phyloP scores from a whole-genome alignment of 2,329 filamentous ascomycete species.

The Cladosporium colombiae region DNA sequence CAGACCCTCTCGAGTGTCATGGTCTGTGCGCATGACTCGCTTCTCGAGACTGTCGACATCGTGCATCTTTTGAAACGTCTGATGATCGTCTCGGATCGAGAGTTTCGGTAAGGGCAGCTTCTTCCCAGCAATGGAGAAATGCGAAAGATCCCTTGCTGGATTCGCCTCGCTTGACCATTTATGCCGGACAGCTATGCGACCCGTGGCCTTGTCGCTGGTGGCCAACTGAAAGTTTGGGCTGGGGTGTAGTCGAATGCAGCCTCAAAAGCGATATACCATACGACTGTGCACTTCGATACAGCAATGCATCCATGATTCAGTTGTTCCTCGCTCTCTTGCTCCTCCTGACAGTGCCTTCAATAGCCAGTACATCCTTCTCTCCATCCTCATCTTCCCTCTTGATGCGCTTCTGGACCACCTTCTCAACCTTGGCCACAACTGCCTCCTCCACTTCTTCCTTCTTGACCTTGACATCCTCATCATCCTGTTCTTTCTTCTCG shows the following conservation, averaged over 20 bases:
- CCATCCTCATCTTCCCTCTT: conserved; percentile 44
- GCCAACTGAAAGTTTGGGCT: too few species aligned
- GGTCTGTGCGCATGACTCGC: background rate
- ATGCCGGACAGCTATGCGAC: too few species aligned
- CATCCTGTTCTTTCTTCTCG: conserved; percentile 32
- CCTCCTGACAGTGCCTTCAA: conserved; percentile 41
- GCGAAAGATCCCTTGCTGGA: too few species aligned
- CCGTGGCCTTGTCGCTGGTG: background rate
- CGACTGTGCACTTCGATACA: background rate
- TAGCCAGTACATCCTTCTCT: conserved; percentile 41
- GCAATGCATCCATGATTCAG: background rate
- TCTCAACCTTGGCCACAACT: conserved; percentile 37
- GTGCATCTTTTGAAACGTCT: background rate
- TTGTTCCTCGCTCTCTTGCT: conserved; percentile 37
- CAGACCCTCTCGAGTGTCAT: background rate
- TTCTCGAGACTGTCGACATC: background rate
- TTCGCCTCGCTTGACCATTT: too few species aligned
- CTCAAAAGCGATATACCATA: background rate
- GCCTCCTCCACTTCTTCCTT: conserved; percentile 27
- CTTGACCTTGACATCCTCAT: conserved; percentile 22
- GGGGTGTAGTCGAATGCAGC: too few species aligned
- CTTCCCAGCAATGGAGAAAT: too few species aligned
- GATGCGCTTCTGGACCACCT: conserved; percentile 40
- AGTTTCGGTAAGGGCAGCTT: too few species aligned
- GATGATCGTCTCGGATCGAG: background rate